phyloP scores from a whole-genome alignment of 495 filamentous ascomycete species.

The Daldinia caldariorum region DNA sequence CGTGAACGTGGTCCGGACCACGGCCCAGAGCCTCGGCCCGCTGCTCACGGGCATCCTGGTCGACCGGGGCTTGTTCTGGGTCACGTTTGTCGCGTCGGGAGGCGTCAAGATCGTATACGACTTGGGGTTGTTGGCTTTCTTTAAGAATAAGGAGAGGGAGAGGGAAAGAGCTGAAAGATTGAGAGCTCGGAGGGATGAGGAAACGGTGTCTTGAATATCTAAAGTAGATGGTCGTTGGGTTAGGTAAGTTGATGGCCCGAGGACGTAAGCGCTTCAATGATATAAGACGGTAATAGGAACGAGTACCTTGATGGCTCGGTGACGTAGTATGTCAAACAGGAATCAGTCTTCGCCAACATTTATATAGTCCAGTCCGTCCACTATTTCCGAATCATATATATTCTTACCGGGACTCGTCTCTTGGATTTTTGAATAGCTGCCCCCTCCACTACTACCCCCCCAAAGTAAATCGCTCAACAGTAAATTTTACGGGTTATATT shows the following conservation, averaged over 20 bases:
- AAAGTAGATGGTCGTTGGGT: background rate
- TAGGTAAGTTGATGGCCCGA: background rate
- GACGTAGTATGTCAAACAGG: conserved; percentile 11
- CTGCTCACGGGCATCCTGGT: conserved; percentile 77
- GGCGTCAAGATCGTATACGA: conserved; percentile 76
- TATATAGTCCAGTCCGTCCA: background rate
- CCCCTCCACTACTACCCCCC: too few species aligned
- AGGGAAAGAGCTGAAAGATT: conserved; percentile 21
- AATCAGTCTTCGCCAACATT: background rate
- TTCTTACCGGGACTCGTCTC: too few species aligned
- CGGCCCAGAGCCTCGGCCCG: conserved; percentile 71
- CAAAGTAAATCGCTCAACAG: background rate
- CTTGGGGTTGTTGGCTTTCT: conserved; percentile 75
- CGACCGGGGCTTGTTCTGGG: conserved; percentile 69
- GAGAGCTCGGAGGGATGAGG: conserved; percentile 21
- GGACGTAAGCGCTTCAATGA: background rate
- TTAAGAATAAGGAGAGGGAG: conserved; percentile 57
- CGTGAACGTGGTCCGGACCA: conserved; percentile 74
- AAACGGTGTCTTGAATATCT: background rate
- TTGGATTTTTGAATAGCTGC: too few species aligned
- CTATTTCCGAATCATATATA: too few species aligned
- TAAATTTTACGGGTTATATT: conserved; percentile 1
- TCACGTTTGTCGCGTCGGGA: conserved; percentile 79
- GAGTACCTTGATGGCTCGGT: conserved; percentile 34
- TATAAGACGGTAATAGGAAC: background rate